Conservation (phyloP, 106 monocot genomes). For the Chionographis japonica region DNA sequence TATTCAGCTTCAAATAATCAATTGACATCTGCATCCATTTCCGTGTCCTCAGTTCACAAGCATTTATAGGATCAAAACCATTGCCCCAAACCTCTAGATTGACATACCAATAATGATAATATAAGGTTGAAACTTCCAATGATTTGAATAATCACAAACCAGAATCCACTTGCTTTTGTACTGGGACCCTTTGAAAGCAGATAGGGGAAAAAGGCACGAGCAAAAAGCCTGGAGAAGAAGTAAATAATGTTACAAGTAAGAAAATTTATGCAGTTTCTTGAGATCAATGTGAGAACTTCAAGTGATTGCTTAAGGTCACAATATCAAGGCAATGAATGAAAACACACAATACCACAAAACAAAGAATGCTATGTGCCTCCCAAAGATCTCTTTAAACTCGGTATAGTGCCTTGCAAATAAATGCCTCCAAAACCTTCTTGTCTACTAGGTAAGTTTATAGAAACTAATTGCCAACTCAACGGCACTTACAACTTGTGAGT, state of each 20-base stretch:
- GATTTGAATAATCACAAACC: constrained; percentile 26
- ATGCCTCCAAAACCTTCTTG: too few relatives aligned
- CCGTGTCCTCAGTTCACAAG: neutral
- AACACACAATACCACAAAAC: neutral
- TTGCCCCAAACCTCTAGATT: neutral
- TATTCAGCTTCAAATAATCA: constrained; percentile 10
- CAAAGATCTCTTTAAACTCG: too few relatives aligned
- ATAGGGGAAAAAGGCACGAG: constrained; percentile 20
- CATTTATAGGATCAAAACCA: too few relatives aligned
- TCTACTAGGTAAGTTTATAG: too few relatives aligned
- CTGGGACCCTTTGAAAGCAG: constrained; percentile 10
- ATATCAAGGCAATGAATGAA: neutral
- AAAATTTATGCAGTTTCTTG: neutral
- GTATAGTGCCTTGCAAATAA: too few relatives aligned
- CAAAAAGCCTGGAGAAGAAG: constrained; percentile 10
- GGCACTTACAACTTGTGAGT: too few relatives aligned
- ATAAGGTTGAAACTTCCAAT: constrained; percentile 32
- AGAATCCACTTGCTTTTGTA: constrained; percentile 11
- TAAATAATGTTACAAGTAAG: neutral
- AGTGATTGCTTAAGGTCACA: neutral
- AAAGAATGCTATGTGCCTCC: too few relatives aligned
- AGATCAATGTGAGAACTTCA: neutral
- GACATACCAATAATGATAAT: constrained; percentile 27
- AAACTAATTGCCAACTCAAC: too few relatives aligned
- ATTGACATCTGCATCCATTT: constrained; percentile 16